Base-by-base conservation (phyloP, 495 filamentous ascomycete genomes). In the Neurospora sp. region DNA sequence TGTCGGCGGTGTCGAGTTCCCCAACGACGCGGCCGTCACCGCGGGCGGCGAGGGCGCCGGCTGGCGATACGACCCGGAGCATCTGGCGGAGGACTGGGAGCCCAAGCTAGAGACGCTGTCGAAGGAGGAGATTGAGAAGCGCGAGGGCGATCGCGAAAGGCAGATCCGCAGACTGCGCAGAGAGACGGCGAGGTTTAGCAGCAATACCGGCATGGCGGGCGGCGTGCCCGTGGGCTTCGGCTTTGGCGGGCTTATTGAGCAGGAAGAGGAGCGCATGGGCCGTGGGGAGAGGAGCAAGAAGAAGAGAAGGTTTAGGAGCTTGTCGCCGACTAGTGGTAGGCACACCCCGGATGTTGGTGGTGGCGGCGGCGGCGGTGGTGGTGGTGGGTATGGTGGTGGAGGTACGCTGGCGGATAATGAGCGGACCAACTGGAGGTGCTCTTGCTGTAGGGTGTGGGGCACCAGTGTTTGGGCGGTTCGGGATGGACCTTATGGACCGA, bases 71-170 rank as follows among this genome's bases (percentile, higher is more conserved):
- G 96, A 98, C 73, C 91, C 91, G 15, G 96, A 98, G 81, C 90
- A 92, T 38, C 85, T 98, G 4, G 93, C 90, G 36, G 91, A 93
- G 72, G 93, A 95, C 74, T 99, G 96, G 96, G 94, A 97, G 76
- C 94, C 95, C 0, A 94, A 93, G 82, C 87, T 99, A 1, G 96
- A 98, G 81, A 88, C 88, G 0, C 83, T 99, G 15, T 92, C 90
- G 4, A 96, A 97, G 78, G 96, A 98, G 77, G 96, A 99, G 81
- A 98, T 99, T 69, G 96, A 99, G 82, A 96, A 97, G 82, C 89
- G 96, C 38, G 96, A 99, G 81, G 94, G 93, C 71, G 96, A 98
- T 79, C 89, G 96, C 34, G 96, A 98, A 80, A 83, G 96, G 38
- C 94, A 98, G 83, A 91, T 97, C 40, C 84, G 96, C 38, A 87